Evolutionary conservation across 1,139 yeast species (phyloP).

Genomic region (Tardiomyces depauwii): DNA sequence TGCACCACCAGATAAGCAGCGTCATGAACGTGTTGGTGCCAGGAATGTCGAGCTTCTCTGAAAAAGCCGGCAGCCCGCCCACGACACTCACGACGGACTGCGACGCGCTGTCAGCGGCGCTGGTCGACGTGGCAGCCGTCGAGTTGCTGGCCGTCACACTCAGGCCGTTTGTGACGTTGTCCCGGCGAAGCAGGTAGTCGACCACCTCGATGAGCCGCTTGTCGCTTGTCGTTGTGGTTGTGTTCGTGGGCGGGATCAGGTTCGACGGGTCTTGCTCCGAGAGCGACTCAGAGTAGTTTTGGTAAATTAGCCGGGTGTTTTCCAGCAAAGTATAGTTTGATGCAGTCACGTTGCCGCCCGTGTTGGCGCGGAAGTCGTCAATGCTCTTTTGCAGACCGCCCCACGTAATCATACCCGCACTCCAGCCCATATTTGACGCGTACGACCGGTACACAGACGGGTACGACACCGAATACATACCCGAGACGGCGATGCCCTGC

Average conservation of each 20-base stretch:
- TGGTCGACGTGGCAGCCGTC: not conserved
- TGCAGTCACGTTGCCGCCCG: slow-evolving; percentile 23
- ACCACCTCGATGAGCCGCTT: not conserved
- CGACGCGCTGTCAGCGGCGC: not conserved
- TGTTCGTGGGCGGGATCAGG: not conserved
- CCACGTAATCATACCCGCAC: slow-evolving; percentile 23
- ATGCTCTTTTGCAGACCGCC: slow-evolving; percentile 19
- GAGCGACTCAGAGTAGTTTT: slow-evolving; percentile 5
- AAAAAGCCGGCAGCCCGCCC: slow-evolving; percentile 21
- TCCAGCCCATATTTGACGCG: slow-evolving; percentile 25
- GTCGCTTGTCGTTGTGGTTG: not conserved
- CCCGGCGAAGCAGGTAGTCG: slow-evolving; percentile 1
- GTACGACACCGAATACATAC: slow-evolving; percentile 23
- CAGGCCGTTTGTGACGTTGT: slow-evolving; percentile 2
- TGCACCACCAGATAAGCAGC: slow-evolving; percentile 22
- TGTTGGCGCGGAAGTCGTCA: slow-evolving; percentile 18
- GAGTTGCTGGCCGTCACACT: not conserved
- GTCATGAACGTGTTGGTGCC: slow-evolving; percentile 24
- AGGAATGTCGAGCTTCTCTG: slow-evolving; percentile 22
- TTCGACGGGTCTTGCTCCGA: not conserved
- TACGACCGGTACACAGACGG: slow-evolving; percentile 23
- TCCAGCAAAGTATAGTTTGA: slow-evolving; percentile 12
- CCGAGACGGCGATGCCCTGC: slow-evolving; percentile 24
- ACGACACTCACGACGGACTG: slow-evolving; percentile 14
- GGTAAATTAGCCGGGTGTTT: slow-evolving; percentile 15